Base-by-base conservation (phyloP, 306 rosid species). In the Dalbergia cultrata region DNA sequence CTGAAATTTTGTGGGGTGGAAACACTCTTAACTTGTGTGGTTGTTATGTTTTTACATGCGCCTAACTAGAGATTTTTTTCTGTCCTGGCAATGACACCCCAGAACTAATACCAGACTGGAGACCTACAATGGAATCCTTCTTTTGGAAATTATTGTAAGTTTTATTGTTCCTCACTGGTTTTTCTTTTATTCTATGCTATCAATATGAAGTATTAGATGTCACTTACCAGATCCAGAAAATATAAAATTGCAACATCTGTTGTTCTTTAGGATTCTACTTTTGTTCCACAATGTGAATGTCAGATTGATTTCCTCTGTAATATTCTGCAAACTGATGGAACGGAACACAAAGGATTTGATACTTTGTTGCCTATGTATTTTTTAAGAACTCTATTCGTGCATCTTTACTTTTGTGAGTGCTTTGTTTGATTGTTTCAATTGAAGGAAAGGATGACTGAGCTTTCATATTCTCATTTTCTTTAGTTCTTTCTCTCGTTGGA, bases 21-120 rank as follows among this genome's bases (percentile, higher is more conserved):
- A 26, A 54, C 37, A 45, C 41, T 8, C 37, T 22, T 22, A n/a
- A 45, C 14, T 61, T 31, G 19, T 35, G 41, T 19, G 8, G n/a
- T 10, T 12, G 52, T 19, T 69, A 52, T 35, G 60, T 18, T 52
- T 56, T 79, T 33, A 18, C 18, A 31, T 58, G 47, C 43, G 49
- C 37, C 63, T 75, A 65, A 43, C 33, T 71, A 72, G 41, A 31
- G 7, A 22, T 52, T 13, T 35, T 17, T 62, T 77, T 74, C 78
- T 64, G 57, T 78, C 64, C 69, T 73, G 76, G 49, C 74, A 72
- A 78, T 84, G 76, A 67, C 66, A 80, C 67, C 77, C 13, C 88
- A 92, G 98, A 91, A 69, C 61, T 81, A 62, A 77, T 92, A 21
- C 87, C 97, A 21, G 85, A 87, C 47, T 95, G 98, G 95, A 87